Conservation (phyloP, 1,284 basidiomycete species). For the Cryptococcus hybrid region DNA sequence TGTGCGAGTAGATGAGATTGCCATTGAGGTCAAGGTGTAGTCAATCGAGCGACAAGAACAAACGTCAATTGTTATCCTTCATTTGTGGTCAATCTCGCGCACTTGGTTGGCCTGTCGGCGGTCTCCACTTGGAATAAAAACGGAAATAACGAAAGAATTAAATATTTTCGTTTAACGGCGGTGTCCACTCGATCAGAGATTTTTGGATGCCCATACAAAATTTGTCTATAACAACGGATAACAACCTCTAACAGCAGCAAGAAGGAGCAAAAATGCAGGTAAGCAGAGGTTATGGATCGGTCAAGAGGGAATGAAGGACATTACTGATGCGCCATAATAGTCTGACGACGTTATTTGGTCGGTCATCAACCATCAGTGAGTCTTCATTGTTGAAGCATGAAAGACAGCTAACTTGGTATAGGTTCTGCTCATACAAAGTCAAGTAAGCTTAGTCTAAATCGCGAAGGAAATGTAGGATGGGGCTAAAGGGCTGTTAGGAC, state of each 20-base stretch:
- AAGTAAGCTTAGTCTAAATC: conserved; percentile 62
- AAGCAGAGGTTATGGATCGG: conserved; percentile 6
- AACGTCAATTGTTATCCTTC: background rate
- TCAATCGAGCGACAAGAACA: no score
- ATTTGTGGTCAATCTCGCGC: background rate
- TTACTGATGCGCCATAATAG: conserved; percentile 40
- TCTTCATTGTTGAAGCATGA: conserved; percentile 4
- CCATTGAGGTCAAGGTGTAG: conserved; percentile 10
- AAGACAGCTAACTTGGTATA: conserved; percentile 13
- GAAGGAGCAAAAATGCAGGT: conserved; percentile 40
- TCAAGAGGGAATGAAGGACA: no score
- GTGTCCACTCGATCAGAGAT: no score
- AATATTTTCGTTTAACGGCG: background rate
- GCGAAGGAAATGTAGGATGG: background rate
- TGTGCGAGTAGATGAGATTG: conserved; percentile 23
- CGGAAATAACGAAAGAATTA: background rate
- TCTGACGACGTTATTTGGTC: conserved; percentile 97
- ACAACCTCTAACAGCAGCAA: background rate
- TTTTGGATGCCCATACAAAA: background rate
- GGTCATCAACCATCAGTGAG: conserved; percentile 80
- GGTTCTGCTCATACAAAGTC: conserved; percentile 93
- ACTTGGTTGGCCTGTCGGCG: conserved; percentile 1
- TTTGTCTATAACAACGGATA: background rate
- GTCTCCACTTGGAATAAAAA: background rate
- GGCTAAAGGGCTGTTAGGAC: conserved; percentile 59